Conservation (phyloP, 2,329 filamentous ascomycete species). For the Verticillium albo-atrum region DNA sequence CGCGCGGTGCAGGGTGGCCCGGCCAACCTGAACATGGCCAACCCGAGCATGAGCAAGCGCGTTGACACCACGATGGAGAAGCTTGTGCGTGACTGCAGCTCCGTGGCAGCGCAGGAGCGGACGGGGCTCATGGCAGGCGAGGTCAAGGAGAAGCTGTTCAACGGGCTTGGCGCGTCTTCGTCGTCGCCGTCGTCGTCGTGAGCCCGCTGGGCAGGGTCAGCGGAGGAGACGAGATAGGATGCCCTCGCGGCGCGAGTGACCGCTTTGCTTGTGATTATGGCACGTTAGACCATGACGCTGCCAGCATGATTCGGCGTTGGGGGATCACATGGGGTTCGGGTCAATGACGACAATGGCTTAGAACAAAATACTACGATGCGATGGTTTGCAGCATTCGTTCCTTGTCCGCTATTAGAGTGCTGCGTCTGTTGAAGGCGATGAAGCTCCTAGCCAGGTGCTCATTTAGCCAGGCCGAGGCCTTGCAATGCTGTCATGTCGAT, state of each 20-base stretch:
- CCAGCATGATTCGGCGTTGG: neutral
- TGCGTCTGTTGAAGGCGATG: no score
- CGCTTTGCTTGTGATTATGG: neutral
- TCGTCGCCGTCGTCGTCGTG: neutral
- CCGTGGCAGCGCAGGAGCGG: slow-evolving; percentile 57
- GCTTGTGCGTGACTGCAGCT: slow-evolving; percentile 55
- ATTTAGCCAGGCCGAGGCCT: no score
- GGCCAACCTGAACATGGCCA: slow-evolving; percentile 11
- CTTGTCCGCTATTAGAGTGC: no score
- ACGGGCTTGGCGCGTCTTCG: slow-evolving; percentile 25
- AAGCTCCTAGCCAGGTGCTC: no score
- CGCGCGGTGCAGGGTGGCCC: slow-evolving; percentile 24
- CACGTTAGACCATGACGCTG: neutral
- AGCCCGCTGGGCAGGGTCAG: neutral
- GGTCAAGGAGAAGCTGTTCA: slow-evolving; percentile 62
- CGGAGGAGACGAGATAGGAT: neutral
- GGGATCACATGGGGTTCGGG: neutral
- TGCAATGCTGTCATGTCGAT: no score
- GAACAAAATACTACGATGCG: neutral
- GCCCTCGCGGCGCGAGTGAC: neutral
- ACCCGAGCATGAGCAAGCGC: slow-evolving; percentile 17
- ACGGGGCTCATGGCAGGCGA: slow-evolving; percentile 58
- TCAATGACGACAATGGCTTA: neutral
- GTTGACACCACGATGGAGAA: slow-evolving; percentile 51
- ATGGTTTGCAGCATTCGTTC: neutral